Evolutionary conservation across 768 basidiomycete genomes (phyloP), one percentile per base, ranked within the genome.

Genomic region (Mycena venus): DNA sequence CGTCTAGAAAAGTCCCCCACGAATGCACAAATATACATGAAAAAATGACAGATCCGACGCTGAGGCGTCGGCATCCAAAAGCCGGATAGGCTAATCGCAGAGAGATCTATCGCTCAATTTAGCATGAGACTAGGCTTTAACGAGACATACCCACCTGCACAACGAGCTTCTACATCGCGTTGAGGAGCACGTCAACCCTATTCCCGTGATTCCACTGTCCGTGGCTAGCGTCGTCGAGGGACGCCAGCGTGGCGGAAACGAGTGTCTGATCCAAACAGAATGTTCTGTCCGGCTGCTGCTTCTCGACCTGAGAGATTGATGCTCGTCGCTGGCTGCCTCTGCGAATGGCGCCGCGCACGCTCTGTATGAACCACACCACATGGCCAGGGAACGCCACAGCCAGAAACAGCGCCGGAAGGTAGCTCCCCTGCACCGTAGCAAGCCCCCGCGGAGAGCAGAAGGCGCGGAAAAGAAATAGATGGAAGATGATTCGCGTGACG

Each of bases 271-370:
- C 49, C 25, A 53, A 9, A 12, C 25, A 55, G 27, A 23, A 51
- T 40, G 34, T 19, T 25, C n/a, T 55, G 29, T 2, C 44, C 14
- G 44, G 11, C 44, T 27, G 25, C 4, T 59, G 56, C 23, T 55
- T 63, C 27, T 47, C 27, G 7, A n/a, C 47, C 21, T 15, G 51
- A 15, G 12, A 21, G 25, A 38, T 36, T 15, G 27, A 32, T 53
- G 15, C 2, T 17, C n/a, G 2, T 23, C 17, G 25, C 23, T 36
- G 29, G 42, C 27, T 27, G 19, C 62, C 38, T 10, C 70, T 29
- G 62, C 70, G 70, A 36, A 72, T 29, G 34, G 70, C 53, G 25
- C 70, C 71, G 44, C 53, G 68, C 34, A 72, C 71, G 36, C 71
- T 66, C 36, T 72, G 63, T 6, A 34, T 0, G 64, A 72, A 66